Evolutionary conservation across 2,329 filamentous ascomycete genomes (phyloP).

Genomic region (Talaromyces amestolkiae): DNA sequence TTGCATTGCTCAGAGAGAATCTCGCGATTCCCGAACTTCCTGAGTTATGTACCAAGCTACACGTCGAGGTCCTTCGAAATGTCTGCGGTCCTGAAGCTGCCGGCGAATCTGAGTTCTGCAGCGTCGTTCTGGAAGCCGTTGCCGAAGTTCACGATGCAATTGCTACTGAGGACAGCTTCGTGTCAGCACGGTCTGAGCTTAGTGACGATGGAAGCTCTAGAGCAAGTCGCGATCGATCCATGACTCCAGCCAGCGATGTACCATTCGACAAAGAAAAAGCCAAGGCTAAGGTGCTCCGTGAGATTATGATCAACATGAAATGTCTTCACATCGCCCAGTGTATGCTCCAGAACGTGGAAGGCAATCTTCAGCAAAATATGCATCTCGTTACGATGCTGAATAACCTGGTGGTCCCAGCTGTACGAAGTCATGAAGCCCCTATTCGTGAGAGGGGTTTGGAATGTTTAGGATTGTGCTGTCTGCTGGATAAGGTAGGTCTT

Average conservation of each 20-base stretch:
- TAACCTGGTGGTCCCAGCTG: slow-evolving; percentile 91
- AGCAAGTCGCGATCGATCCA: slow-evolving; percentile 39
- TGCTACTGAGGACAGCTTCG: slow-evolving; percentile 77
- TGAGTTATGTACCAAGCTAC: slow-evolving; percentile 87
- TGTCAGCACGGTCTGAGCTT: slow-evolving; percentile 84
- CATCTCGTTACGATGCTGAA: slow-evolving; percentile 97
- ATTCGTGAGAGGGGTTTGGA: slow-evolving; percentile 87
- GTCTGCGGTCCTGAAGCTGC: slow-evolving; percentile 66
- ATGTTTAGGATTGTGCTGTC: slow-evolving; percentile 84
- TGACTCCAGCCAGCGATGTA: slow-evolving; percentile 52
- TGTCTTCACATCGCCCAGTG: slow-evolving; percentile 96
- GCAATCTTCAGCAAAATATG: slow-evolving; percentile 81
- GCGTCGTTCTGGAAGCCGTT: slow-evolving; percentile 77
- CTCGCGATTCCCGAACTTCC: slow-evolving; percentile 83
- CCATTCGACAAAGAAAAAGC: slow-evolving; percentile 54
- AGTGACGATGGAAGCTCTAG: slow-evolving; percentile 59
- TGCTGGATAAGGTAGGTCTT: slow-evolving; percentile 70
- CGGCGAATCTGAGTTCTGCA: slow-evolving; percentile 51
- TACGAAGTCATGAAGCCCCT: slow-evolving; percentile 86
- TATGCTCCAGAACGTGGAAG: slow-evolving; percentile 90
- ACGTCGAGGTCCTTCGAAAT: slow-evolving; percentile 74
- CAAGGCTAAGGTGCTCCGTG: slow-evolving; percentile 69
- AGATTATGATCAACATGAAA: slow-evolving; percentile 98
- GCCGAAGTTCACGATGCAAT: slow-evolving; percentile 97
- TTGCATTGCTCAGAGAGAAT: slow-evolving; percentile 79